These are phyloP conservation scores for Collybia sp. DNA, from an alignment of 768 basidiomycete genomes.

Conservation along the genomic window DNA sequence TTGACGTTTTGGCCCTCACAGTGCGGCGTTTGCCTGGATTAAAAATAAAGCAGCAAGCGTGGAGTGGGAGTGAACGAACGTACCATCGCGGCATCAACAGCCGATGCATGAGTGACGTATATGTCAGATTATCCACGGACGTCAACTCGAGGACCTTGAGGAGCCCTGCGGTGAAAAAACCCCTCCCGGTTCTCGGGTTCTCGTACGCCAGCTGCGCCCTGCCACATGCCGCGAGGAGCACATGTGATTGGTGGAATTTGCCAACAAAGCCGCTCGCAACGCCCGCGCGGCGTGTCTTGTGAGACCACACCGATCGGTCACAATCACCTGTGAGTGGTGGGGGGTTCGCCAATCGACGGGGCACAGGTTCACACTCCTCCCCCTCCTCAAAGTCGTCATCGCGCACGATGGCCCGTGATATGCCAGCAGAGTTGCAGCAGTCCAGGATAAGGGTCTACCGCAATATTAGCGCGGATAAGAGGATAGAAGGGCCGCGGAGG, in stretches of 20 bases:
- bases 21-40: slow-evolving; percentile 27
- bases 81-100: slow-evolving; percentile 23
- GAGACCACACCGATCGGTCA: slow-evolving; percentile 19
- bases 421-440: slow-evolving; percentile 38
- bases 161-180: slow-evolving; percentile 26
- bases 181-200: slow-evolving; percentile 14
- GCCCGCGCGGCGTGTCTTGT: slow-evolving; percentile 7
- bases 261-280: slow-evolving; percentile 15
- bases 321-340: slow-evolving; percentile 18
- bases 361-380: slow-evolving; percentile 7
- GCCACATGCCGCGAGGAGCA: slow-evolving; percentile 39
- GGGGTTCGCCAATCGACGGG: slow-evolving; percentile 19
- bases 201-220: slow-evolving; percentile 28
- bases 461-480: not conserved
- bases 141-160: slow-evolving; percentile 16
- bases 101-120: slow-evolving; percentile 25
- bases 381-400: not conserved
- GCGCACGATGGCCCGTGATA: slow-evolving; percentile 17
- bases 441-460: slow-evolving; percentile 40
- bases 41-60: not conserved
- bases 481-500: not conserved
- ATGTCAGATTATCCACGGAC: slow-evolving; percentile 21
- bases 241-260: slow-evolving; percentile 28
- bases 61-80: slow-evolving; percentile 4
- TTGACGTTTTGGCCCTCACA: slow-evolving; percentile 27